Evolutionary conservation across 2,329 filamentous ascomycete genomes (phyloP).

Genomic region (Sarocladium strictum): DNA sequence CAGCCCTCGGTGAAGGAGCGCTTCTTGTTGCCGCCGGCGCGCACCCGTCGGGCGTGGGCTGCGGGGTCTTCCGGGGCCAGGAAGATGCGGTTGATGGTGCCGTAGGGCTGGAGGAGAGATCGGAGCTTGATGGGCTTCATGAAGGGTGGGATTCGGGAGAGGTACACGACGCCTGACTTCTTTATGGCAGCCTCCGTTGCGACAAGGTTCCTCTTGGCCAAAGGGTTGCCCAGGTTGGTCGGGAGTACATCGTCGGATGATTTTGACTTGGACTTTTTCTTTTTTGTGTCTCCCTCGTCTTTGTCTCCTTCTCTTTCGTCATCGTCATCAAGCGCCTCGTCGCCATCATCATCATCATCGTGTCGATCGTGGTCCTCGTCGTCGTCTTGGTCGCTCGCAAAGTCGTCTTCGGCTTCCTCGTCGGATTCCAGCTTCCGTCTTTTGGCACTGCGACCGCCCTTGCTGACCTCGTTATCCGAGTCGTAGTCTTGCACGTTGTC

Average conservation of each 20-base stretch:
- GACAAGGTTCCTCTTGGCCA: constrained; percentile 64
- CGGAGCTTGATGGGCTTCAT: constrained; percentile 80
- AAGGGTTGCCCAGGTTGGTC: constrained; percentile 25
- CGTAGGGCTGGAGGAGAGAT: constrained; percentile 68
- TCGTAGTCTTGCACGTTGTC: constrained; percentile 55
- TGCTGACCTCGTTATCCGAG: constrained; percentile 64
- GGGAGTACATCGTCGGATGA: constrained; percentile 21
- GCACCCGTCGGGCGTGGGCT: constrained; percentile 60
- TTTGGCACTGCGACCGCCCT: constrained; percentile 58
- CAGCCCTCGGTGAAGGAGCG: constrained; percentile 77
- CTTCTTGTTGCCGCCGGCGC: constrained; percentile 76
- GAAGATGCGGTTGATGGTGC: constrained; percentile 71
- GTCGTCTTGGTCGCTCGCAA: constrained; percentile 25
- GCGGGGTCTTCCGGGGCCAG: constrained; percentile 68
- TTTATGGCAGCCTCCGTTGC: constrained; percentile 58
- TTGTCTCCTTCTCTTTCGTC: constrained; percentile 17
- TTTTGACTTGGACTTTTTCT: constrained; percentile 12
- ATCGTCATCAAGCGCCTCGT: constrained; percentile 15
- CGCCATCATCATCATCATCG: constrained; percentile 18
- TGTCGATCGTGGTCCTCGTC: constrained; percentile 15
- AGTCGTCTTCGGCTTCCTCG: constrained; percentile 31
- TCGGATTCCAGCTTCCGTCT: constrained; percentile 49
- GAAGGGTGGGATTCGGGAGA: constrained; percentile 79
- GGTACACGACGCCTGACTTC: constrained; percentile 75
- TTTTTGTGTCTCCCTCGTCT: constrained; percentile 17